Evolutionary conservation across 345 rosid species (phyloP), one percentile per base, ranked within the genome.

Genomic region (Triadica sebifera): DNA sequence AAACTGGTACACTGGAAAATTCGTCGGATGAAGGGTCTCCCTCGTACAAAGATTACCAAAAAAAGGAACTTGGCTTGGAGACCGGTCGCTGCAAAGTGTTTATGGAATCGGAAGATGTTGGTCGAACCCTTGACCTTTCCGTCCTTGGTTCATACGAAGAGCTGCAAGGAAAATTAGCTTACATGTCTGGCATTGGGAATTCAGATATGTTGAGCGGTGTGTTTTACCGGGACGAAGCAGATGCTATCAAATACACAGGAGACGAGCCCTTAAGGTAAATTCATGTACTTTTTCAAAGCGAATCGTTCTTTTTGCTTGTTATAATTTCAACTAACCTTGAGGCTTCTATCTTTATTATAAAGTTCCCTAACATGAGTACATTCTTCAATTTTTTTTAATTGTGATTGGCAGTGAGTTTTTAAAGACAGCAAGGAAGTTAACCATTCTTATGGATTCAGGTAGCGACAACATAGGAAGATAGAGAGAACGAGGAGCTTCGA

Each of bases 51-150:
- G 83, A 81, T 74, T 60, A 64, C 29, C 79, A 80, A 12, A 84
- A 87, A 74, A 61, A 75, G 71, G 88, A 81, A 39, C 74, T 76
- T 2, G 80, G 83, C 59, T 67, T 86, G 75, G 92, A 86, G 77
- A 85, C 83, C 0, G 97, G 91, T 24, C 94, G 88, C 43, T 92
- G 98, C 87, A 92, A 92, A 81, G 95, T 94, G 55, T 94, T 90
- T 72, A 77, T 89, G 93, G 95, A 92, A 79, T 89, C 97, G 0
- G 98, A 94, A 22, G 89, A 90, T 24, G 89, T 92, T 3, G 97
- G 96, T 22, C 84, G 97, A 74, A 92, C 95, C 2, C 88, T 94
- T 46, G 94, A 94, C 78, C 77, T 94, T 13, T 88, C 97, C 0
- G 83, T 79, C 70, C 85, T 94, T 12, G 82, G 93, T 43, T 94